Evolutionary conservation across 2,329 filamentous ascomycete genomes (phyloP).

Genomic region (Blastomyces gilchristii): DNA sequence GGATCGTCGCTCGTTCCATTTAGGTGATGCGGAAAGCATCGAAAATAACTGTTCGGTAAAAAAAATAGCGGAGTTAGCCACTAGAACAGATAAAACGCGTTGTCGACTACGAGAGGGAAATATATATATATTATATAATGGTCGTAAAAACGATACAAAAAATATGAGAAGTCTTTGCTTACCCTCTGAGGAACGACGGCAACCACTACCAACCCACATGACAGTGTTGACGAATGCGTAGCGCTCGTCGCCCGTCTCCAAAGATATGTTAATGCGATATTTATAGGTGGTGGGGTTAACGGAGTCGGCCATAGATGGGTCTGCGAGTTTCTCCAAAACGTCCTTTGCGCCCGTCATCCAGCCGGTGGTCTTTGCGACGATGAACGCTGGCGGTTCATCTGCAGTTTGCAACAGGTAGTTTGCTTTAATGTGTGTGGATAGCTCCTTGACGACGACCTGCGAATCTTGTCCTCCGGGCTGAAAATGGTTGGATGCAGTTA

Average conservation of each 20-base stretch:
- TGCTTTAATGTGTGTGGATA: conserved; percentile 36
- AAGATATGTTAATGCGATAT: conserved; percentile 38
- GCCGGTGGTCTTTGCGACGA: conserved; percentile 38
- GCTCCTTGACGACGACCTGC: conserved; percentile 40
- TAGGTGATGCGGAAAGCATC: conserved; percentile 31
- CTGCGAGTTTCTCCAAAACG: conserved; percentile 39
- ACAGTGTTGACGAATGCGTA: conserved; percentile 41
- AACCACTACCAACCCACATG: conserved; percentile 43
- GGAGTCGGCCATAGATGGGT: conserved; percentile 35
- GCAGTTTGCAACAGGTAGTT: conserved; percentile 42
- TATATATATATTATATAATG: no score
- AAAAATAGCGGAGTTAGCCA: conserved; percentile 9
- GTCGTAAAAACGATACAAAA: neutral
- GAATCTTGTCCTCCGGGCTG: conserved; percentile 43
- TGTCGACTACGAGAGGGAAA: no score
- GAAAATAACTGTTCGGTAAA: conserved; percentile 22
- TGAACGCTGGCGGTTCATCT: conserved; percentile 42
- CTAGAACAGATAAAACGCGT: neutral
- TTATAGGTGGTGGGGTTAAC: conserved; percentile 42
- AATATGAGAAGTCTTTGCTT: conserved; percentile 11
- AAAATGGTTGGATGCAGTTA: conserved; percentile 3
- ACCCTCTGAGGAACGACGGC: conserved; percentile 39
- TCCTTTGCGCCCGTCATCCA: conserved; percentile 42
- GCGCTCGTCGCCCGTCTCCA: conserved; percentile 42
- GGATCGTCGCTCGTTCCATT: neutral